Evolutionary conservation across 2,329 filamentous ascomycete species (phyloP).

Genomic region (Trichoderma koningii): DNA sequence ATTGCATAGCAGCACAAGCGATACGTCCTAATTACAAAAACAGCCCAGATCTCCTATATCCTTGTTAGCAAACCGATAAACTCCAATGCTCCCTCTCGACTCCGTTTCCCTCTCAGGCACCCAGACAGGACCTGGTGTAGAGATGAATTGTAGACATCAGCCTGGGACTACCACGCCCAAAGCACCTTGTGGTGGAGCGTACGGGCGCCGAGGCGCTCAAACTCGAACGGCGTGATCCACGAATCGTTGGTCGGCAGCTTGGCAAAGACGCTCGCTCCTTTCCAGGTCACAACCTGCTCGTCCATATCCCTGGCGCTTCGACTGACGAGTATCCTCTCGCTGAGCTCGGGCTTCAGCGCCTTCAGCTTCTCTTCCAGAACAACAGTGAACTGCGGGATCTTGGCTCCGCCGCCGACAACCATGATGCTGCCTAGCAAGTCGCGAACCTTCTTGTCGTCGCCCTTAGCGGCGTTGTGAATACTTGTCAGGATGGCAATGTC

Average conservation of each 20-base stretch:
- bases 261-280: constrained; percentile 94
- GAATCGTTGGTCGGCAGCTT: constrained; percentile 91
- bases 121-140: neutral
- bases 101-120: neutral
- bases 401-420: constrained; percentile 82
- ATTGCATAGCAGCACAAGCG: neutral
- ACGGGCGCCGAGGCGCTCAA: constrained; percentile 79
- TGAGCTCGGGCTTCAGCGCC: constrained; percentile 61
- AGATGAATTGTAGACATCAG: neutral
- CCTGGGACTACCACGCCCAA: constrained; percentile 55
- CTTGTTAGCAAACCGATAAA: neutral
- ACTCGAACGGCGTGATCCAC: constrained; percentile 88
- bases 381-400: constrained; percentile 75
- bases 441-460: constrained; percentile 88
- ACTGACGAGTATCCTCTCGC: constrained; percentile 63
- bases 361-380: constrained; percentile 83
- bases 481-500: constrained; percentile 88
- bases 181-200: constrained; percentile 81
- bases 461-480: constrained; percentile 82
- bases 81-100: constrained; percentile 24
- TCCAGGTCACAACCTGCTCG: constrained; percentile 96
- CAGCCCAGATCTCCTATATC: constrained; percentile 8
- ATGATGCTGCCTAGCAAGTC: constrained; percentile 90
- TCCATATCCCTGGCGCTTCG: constrained; percentile 88
- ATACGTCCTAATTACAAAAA: constrained; percentile 6